These are phyloP conservation scores for Allomyces macrogynus DNA, from an alignment of 192 early-diverging fungal genomes.

Conservation along the genomic window DNA sequence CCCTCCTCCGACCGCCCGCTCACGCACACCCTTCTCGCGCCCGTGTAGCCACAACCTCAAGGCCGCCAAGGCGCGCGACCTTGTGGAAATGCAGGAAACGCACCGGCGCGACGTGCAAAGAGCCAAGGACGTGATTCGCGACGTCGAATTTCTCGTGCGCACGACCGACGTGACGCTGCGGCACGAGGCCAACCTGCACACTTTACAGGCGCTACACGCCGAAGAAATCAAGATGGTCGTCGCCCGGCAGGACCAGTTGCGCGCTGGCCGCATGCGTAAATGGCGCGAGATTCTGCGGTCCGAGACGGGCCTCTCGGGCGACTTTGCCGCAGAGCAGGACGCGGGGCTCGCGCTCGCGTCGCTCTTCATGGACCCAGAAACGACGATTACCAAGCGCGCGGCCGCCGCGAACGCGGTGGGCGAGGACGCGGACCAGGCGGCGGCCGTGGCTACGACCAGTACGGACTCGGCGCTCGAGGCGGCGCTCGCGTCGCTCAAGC, in stretches of 20 bases:
- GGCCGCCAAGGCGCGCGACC: constrained; percentile 3
- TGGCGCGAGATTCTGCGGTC: neutral
- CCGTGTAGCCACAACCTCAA: neutral
- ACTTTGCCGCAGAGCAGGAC: neutral
- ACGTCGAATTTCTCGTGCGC: neutral
- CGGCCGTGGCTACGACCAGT: neutral
- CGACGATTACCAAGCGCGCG: neutral
- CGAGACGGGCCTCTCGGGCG: neutral
- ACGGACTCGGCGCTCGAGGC: neutral
- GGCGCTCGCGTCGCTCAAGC: neutral
- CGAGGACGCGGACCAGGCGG: neutral
- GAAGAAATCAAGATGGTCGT: constrained; percentile 3
- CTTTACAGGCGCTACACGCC: constrained; percentile 2
- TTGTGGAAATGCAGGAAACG: constrained; percentile 7
- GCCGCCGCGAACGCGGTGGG: neutral
- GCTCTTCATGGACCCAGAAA: neutral
- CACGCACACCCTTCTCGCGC: no score
- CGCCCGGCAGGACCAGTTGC: constrained; percentile 1
- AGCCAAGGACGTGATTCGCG: constrained; percentile 9
- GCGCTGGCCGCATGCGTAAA: neutral
- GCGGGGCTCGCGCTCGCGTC: neutral
- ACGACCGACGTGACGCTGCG: neutral
- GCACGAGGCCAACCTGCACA: constrained; percentile 3
- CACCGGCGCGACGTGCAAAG: constrained; percentile 13
- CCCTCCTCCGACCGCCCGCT: no score